Conservation (phyloP, 2,329 filamentous ascomycete species). For the Colletotrichum australisinense region DNA sequence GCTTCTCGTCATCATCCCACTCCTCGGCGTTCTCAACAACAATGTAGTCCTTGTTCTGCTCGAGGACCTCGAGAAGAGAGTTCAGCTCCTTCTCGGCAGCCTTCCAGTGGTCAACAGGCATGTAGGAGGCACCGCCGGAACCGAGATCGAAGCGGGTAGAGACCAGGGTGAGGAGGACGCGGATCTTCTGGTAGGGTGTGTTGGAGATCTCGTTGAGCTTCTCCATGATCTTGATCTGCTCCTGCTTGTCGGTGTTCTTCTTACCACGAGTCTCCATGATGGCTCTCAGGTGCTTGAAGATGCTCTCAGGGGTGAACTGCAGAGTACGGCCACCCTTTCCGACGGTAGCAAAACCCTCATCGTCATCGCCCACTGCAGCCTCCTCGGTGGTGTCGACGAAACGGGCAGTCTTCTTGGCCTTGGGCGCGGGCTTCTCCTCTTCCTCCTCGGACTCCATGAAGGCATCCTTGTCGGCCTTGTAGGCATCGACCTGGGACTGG, state of each 20-base stretch:
- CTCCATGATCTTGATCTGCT: slow-evolving; percentile 98
- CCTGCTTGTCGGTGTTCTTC: slow-evolving; percentile 95
- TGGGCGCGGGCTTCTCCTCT: slow-evolving; percentile 68
- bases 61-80: slow-evolving; percentile 81
- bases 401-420: slow-evolving; percentile 62
- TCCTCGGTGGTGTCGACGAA: slow-evolving; percentile 61
- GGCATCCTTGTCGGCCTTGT: slow-evolving; percentile 84
- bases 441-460: slow-evolving; percentile 91
- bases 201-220: slow-evolving; percentile 90
- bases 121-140: slow-evolving; percentile 79
- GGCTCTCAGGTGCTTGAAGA: slow-evolving; percentile 93
- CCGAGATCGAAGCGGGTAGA: slow-evolving; percentile 95
- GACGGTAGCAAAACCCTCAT: slow-evolving; percentile 90
- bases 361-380: slow-evolving; percentile 67
- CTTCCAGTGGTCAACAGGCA: slow-evolving; percentile 98
- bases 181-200: slow-evolving; percentile 93
- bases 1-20: slow-evolving; percentile 99
- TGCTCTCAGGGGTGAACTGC: slow-evolving; percentile 95
- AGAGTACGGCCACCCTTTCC: slow-evolving; percentile 90
- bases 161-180: slow-evolving; percentile 90
- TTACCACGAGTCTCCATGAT: slow-evolving; percentile 97
- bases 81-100: slow-evolving; percentile 88
- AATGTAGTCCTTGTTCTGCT: slow-evolving; percentile 82
- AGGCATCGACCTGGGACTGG: slow-evolving; percentile 86
- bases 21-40: slow-evolving; percentile 94